Conservation (phyloP, 169 alveolate genomes). For the Plasmodium blacklocki region DNA sequence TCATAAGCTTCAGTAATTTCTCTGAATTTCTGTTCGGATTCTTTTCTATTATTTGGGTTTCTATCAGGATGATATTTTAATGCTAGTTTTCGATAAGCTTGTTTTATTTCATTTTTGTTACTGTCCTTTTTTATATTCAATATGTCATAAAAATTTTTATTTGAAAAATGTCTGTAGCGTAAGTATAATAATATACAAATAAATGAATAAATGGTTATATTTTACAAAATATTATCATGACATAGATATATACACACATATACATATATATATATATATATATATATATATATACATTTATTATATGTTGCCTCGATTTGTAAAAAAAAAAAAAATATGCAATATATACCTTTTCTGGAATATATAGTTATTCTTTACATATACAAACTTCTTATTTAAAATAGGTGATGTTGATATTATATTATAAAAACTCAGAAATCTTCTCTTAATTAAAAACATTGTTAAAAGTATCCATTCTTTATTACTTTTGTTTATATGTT, state of each 20-base stretch:
- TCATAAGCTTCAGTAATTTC: constrained; percentile 96
- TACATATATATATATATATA: too few species aligned
- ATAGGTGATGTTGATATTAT: not conserved
- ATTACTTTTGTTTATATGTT: constrained; percentile 8
- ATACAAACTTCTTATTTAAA: not conserved
- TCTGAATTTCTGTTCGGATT: constrained; percentile 91
- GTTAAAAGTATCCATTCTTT: constrained; percentile 2
- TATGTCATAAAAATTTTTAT: constrained; percentile 78
- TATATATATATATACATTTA: too few species aligned
- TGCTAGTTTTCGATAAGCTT: constrained; percentile 94
- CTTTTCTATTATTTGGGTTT: constrained; percentile 91
- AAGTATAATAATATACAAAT: too few species aligned
- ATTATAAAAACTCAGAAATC: constrained; percentile 14
- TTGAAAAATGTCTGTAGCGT: constrained; percentile 10
- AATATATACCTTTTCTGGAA: constrained; percentile 27
- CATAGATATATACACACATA: too few species aligned
- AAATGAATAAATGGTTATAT: too few species aligned
- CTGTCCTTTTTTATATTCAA: constrained; percentile 82
- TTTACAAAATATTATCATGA: too few species aligned
- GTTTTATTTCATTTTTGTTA: constrained; percentile 92
- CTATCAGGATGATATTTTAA: constrained; percentile 96
- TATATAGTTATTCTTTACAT: not conserved
- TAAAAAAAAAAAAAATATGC: not conserved
- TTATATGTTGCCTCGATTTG: too few species aligned
- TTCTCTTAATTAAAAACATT: constrained; percentile 52